These are phyloP conservation scores for Climacium dendroides DNA, from an alignment of 225 moss, liverwort and hornwort genomes.

Conservation along the genomic window DNA sequence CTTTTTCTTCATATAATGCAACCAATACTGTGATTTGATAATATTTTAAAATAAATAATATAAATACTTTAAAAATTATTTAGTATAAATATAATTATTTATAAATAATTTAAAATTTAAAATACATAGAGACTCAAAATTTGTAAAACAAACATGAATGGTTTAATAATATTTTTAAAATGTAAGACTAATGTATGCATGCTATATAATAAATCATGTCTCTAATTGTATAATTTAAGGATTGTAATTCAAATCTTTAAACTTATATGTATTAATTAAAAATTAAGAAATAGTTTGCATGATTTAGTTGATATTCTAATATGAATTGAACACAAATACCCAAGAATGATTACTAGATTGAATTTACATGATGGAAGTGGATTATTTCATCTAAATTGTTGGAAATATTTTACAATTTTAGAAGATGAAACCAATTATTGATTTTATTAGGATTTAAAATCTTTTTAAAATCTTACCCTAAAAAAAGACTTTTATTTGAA, in stretches of 20 bases:
- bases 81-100: too few relatives aligned
- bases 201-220: too few relatives aligned
- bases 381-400: neutral
- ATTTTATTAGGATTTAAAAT: too few relatives aligned
- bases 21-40: conserved; percentile 43
- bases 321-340: too few relatives aligned
- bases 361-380: neutral
- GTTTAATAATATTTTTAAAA: neutral
- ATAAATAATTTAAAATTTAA: too few relatives aligned
- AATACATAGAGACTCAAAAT: rapidly evolving
- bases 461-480: neutral
- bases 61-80: rapidly evolving
- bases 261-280: neutral
- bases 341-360: neutral
- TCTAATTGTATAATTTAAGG: too few relatives aligned
- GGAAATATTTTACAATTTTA: neutral
- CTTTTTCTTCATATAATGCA: conserved; percentile 66
- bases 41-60: neutral
- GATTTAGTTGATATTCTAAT: neutral
- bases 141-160: rapidly evolving
- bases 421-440: neutral
- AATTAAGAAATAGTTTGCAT: neutral
- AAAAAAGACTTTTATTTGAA: neutral
- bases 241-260: neutral
- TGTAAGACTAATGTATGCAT: neutral